Conservation (phyloP, 441 rosid species). For the Pelargonium exstipulatum region DNA sequence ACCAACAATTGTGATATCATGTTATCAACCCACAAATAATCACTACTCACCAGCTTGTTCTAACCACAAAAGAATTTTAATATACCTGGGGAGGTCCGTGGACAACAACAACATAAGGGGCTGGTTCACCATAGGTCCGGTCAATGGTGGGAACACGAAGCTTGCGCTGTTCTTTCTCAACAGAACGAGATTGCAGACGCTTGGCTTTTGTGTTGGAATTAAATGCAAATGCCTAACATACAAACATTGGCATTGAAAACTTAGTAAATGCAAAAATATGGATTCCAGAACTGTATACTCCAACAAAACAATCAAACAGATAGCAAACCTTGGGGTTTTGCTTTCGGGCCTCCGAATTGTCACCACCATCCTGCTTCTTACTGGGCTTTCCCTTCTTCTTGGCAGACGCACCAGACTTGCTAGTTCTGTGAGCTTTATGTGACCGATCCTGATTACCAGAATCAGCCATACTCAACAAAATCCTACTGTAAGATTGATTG, state of each 20-base stretch:
- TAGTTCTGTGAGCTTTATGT: conserved; percentile 5
- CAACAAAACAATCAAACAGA: not conserved
- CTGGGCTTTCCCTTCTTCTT: not conserved
- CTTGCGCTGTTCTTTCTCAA: conserved; percentile 80
- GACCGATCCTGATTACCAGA: conserved; percentile 6
- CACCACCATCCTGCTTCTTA: not conserved
- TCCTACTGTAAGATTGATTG: too few relatives aligned
- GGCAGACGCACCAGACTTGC: not conserved
- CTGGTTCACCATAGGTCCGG: conserved; percentile 66
- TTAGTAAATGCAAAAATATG: not conserved
- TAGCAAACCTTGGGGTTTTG: conserved; percentile 1
- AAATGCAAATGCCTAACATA: conserved; percentile 53
- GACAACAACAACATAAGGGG: conserved; percentile 82
- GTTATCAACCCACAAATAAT: not conserved
- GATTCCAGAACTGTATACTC: not conserved
- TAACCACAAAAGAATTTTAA: not conserved
- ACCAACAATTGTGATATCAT: conserved; percentile 1
- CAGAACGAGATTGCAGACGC: conserved; percentile 53
- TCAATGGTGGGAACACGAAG: conserved; percentile 73
- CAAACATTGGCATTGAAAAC: conserved; percentile 1
- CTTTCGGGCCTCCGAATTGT: conserved; percentile 1
- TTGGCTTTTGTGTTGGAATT: conserved; percentile 57
- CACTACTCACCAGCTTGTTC: not conserved
- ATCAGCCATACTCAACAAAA: not conserved
- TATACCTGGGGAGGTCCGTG: conserved; percentile 86